Percentiles rank a stretch among this genome's conserved stretches.
phyloP scores from a whole-genome alignment of 2,329 filamentous ascomycete species.

The Monilinia fructigena region DNA sequence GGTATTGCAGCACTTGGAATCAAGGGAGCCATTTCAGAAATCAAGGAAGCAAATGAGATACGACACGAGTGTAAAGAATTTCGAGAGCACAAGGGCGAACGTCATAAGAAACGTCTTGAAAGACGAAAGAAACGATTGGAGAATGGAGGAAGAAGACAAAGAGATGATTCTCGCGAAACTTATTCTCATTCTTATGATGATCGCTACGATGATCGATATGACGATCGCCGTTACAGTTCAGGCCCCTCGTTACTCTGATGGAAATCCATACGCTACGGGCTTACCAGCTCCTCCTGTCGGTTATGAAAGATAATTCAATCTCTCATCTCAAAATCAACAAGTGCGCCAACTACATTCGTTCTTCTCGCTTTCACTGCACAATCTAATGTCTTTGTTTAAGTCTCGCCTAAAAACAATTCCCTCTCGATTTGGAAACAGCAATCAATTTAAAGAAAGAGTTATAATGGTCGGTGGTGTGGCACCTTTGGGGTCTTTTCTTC shows the following conservation, averaged over 20 bases:
- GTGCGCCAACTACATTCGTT: background rate
- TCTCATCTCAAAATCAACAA: background rate
- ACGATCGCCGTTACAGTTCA: constrained; percentile 39
- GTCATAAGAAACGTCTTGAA: constrained; percentile 47
- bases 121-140: constrained; percentile 41
- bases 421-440: constrained; percentile 2
- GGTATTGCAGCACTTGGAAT: constrained; percentile 67
- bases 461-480: background rate
- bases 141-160: constrained; percentile 27
- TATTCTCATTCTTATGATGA: constrained; percentile 22
- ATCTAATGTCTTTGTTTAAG: constrained; percentile 21
- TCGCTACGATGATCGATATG: constrained; percentile 26
- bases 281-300: constrained; percentile 40
- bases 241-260: constrained; percentile 46
- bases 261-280: constrained; percentile 46
- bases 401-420: constrained; percentile 13
- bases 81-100: constrained; percentile 48
- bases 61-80: constrained; percentile 56
- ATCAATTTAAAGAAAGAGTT: background rate
- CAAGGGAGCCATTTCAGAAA: constrained; percentile 62
- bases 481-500: constrained; percentile 23
- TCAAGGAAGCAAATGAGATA: constrained; percentile 66
- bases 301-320: constrained; percentile 29
- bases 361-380: background rate
- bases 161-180: constrained; percentile 18